Conservation (phyloP, 2,329 filamentous ascomycete genomes). For the Diaporthe citriasiana region DNA sequence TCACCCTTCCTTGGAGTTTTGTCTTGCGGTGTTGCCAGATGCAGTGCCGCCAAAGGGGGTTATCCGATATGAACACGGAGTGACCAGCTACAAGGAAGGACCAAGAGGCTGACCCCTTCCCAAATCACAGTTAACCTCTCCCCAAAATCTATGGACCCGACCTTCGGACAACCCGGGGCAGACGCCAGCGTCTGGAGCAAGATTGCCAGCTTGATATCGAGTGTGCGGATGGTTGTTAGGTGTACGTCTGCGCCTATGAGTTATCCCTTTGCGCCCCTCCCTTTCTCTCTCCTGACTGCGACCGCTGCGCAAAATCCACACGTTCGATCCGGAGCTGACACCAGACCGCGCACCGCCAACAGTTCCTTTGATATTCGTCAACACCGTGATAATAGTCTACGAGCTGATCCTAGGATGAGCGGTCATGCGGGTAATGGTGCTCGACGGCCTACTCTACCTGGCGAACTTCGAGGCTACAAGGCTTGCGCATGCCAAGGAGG, state of each 20-base stretch:
- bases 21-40: neutral
- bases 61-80: neutral
- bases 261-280: neutral
- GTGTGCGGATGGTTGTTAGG: constrained; percentile 91
- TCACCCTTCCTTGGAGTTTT: neutral
- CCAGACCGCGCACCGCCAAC: constrained; percentile 19
- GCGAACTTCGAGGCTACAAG: neutral
- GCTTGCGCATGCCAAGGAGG: neutral
- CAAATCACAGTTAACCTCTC: constrained; percentile 85
- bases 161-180: constrained; percentile 77
- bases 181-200: constrained; percentile 88
- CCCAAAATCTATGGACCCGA: constrained; percentile 76
- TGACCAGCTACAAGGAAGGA: neutral
- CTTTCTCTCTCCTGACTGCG: neutral
- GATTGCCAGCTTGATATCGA: constrained; percentile 89
- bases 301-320: neutral
- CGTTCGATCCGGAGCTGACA: constrained; percentile 22
- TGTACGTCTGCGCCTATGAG: constrained; percentile 71
- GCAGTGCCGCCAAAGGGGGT: neutral
- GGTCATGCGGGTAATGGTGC: constrained; percentile 1
- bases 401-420: constrained; percentile 80
- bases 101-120: constrained; percentile 44
- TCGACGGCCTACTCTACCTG: neutral
- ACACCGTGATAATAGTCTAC: constrained; percentile 86
- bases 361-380: constrained; percentile 90